phyloP scores from a whole-genome alignment of 148 eudicot genomes.

The Silene latifolia region DNA sequence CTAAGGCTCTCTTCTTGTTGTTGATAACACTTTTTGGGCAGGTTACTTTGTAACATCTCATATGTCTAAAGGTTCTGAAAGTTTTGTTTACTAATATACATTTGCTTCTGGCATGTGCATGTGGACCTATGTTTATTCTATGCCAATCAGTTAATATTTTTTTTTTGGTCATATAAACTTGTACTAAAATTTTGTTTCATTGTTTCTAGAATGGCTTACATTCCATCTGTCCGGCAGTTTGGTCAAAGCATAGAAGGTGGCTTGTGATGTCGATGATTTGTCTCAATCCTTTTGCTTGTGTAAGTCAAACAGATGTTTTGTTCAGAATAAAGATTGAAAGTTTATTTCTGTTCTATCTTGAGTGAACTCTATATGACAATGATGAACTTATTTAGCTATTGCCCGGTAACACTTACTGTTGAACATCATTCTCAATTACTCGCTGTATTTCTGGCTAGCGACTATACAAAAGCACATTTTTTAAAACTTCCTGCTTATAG shows the following conservation, averaged over 20 bases:
- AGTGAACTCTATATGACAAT: neutral
- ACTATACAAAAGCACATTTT: too few relatives aligned
- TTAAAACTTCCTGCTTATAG: too few relatives aligned
- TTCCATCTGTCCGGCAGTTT: constrained; percentile 92
- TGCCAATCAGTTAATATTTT: neutral
- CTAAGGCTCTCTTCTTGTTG: neutral
- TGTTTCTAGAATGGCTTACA: constrained; percentile 77
- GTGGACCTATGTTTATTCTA: constrained; percentile 7
- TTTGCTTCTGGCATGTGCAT: neutral
- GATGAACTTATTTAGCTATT: neutral
- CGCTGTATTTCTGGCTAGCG: neutral
- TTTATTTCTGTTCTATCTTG: neutral
- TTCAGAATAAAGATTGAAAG: neutral
- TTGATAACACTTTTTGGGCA: neutral
- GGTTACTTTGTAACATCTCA: neutral
- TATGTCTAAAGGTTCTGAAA: neutral
- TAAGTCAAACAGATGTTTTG: constrained; percentile 39
- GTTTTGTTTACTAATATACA: neutral
- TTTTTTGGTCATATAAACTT: neutral
- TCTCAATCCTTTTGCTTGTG: constrained; percentile 89
- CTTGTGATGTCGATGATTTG: constrained; percentile 97
- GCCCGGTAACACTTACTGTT: neutral
- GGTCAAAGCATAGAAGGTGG: constrained; percentile 99
- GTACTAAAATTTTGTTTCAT: neutral
- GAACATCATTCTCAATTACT: neutral